Percentiles rank a stretch among this genome's conserved stretches.
These are phyloP conservation scores for Paramecium sexaurelia DNA, from an alignment of 73 alveolate genomes.

Conservation along the genomic window DNA sequence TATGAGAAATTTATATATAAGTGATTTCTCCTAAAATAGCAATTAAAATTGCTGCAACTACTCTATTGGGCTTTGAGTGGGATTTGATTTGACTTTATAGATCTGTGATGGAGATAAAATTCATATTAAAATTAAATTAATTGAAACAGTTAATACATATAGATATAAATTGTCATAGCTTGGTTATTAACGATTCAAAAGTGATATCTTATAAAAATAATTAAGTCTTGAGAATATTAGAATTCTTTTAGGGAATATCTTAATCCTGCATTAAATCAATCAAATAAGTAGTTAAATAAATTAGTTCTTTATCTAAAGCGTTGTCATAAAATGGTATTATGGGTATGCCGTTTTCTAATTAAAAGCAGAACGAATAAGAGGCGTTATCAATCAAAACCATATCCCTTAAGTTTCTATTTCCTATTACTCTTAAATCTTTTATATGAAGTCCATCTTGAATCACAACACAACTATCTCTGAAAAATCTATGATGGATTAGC, in stretches of 20 bases:
- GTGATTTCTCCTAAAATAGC: not conserved
- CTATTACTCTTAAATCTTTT: conserved; percentile 92
- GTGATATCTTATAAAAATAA: not conserved
- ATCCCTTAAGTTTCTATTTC: conserved; percentile 85
- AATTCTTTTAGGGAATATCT: conserved; percentile 21
- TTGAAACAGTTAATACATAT: conserved; percentile 25
- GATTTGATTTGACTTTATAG: not conserved
- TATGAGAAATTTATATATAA: not conserved
- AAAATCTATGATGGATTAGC: conserved; percentile 85
- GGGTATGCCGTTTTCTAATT: conserved; percentile 89
- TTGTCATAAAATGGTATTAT: conserved; percentile 85
- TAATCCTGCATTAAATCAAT: conserved; percentile 28
- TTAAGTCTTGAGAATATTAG: not conserved
- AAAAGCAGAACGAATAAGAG: conserved; percentile 88
- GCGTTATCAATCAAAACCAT: conserved; percentile 94
- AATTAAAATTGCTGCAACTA: not conserved
- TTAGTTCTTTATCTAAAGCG: conserved; percentile 82
- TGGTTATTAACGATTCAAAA: not conserved
- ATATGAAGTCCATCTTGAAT: conserved; percentile 90
- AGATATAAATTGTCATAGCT: not conserved
- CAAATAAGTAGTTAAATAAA: conserved; percentile 75
- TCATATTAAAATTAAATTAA: not conserved
- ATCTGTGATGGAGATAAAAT: not conserved
- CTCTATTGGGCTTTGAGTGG: not conserved
- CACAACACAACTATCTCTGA: conserved; percentile 91